Base-by-base conservation (phyloP, 352 stramenopile genomes). In the Phytophthora hibernalis region DNA sequence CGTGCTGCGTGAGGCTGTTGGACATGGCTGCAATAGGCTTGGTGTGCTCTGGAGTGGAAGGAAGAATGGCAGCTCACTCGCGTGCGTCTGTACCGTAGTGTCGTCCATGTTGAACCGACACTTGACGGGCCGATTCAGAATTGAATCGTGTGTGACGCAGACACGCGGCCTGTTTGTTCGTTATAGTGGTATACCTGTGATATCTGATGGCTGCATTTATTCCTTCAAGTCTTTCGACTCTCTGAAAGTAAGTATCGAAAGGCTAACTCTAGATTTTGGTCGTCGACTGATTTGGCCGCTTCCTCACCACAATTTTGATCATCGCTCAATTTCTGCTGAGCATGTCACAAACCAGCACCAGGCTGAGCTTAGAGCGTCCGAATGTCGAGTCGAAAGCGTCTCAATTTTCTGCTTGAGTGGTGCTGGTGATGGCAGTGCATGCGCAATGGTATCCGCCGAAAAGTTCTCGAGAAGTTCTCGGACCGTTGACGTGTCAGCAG, bases 311-410 rank as follows among this genome's bases (percentile, higher is more conserved):
- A 68, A 64, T n/a, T 24, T 68, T 54, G 42, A 56, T 12, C 33
- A 33, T 10, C 40, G 16, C 42, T 15, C 61, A 69, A 53, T 69
- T 69, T 69, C 52, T 69, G 45, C 61, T 24, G 37, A 69, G 54
- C 54, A 57, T 69, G 54, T 69, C 61, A 57, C 54, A 69, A 64
- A 21, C 5, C 10, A 30, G 24, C 22, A n/a, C 52, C 61, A 62
- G 52, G n/a, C n/a, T n/a, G n/a, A n/a, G n/a, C n/a, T n/a, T n/a
- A n/a, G n/a, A n/a, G n/a, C n/a, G n/a, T n/a, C n/a, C n/a, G n/a
- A n/a, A n/a, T n/a, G n/a, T n/a, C n/a, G n/a, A n/a, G n/a, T n/a
- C n/a, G n/a, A n/a, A n/a, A n/a, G n/a, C n/a, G n/a, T n/a, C n/a
- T n/a, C n/a, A n/a, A n/a, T n/a, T n/a, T n/a, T n/a, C n/a, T n/a